phyloP scores from a whole-genome alignment of 345 rosid species.

The Sisymbrium altissimum region DNA sequence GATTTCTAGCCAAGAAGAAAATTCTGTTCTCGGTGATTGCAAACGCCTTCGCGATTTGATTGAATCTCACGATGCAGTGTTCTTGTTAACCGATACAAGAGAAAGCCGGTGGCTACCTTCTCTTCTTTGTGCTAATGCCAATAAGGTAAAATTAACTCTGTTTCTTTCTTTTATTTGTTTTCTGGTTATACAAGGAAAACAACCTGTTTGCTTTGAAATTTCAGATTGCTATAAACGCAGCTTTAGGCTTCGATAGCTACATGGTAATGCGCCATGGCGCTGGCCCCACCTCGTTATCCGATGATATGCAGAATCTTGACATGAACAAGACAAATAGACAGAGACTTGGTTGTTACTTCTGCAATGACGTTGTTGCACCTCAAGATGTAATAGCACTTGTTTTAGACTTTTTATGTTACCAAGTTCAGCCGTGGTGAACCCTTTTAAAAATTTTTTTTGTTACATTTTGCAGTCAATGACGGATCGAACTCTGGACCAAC shows the following conservation, averaged over 20 bases:
- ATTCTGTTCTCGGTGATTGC: conserved; percentile 71
- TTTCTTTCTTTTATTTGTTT: background rate
- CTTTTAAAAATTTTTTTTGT: too few relatives aligned
- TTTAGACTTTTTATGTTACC: background rate
- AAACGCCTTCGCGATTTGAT: conserved; percentile 57
- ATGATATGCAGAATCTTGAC: conserved; percentile 42
- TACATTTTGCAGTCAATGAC: conserved; percentile 71
- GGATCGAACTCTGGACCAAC: conserved; percentile 92
- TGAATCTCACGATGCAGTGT: conserved; percentile 82
- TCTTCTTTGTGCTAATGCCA: conserved; percentile 69
- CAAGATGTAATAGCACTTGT: conserved; percentile 56
- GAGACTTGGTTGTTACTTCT: conserved; percentile 96
- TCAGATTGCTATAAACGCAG: conserved; percentile 88
- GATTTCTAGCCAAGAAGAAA: conserved; percentile 68
- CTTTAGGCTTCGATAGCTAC: conserved; percentile 94
- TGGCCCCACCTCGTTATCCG: conserved; percentile 52
- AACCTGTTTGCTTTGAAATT: conserved; percentile 5
- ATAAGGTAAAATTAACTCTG: conserved; percentile 51
- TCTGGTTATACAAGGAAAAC: background rate
- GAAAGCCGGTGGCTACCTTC: conserved; percentile 98
- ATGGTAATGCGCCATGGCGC: conserved; percentile 99
- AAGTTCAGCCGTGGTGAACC: background rate
- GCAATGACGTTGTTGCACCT: conserved; percentile 95
- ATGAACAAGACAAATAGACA: conserved; percentile 37
- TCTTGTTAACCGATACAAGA: conserved; percentile 95